Evolutionary conservation across 2,329 filamentous ascomycete species (phyloP), one percentile per base, ranked within the genome.

Genomic region (Chaetomium olivaceum): DNA sequence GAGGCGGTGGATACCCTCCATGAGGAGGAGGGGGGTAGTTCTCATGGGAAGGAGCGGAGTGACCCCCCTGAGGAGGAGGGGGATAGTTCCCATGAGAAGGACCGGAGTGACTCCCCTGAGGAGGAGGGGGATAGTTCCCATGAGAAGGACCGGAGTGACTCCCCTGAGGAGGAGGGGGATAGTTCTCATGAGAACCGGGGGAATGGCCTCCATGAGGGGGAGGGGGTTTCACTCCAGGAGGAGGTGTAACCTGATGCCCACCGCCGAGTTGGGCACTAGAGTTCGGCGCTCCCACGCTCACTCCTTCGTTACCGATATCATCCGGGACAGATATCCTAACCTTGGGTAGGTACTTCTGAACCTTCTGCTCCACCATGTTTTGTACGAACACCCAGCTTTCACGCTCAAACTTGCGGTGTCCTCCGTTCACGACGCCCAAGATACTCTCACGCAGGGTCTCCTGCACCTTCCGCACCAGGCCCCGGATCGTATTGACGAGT

Each of bases 381-480:
- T 82, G 80, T 64, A 82, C 80, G 68, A 81, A 81, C 7, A 80
- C 70, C 80, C 80, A 82, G 66, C 79, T 81, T 69, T 79, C 71
- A 21, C 74, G 74, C 75, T 82, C 80, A 61, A 82, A 80, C 73
- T 79, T 81, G 72, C 80, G 79, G 58, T 82, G 80, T 0, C 80
- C 80, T 7, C 80, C 80, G 63, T 80, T 82, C 23, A 82, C 80
- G 0, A 81, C 74, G 0, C 75, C 77, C 6, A 82, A 68, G 48
- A 82, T 80, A 61, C 78, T 77, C 73, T 80, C 77, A 1, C 80
- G 79, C 19, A 82, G 71, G 9, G 76, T 80, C 70, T 81, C 79
- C 70, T 82, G 80, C 4, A 82, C 78, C 70, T 81, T 82, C 21
- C 76, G 77, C 5, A 81, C 75, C 2, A 82, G 74, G 1, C 71